Evolutionary conservation across 2,329 filamentous ascomycete species (phyloP), one percentile per base, ranked within the genome.

Genomic region (Podosphaera fusca): DNA sequence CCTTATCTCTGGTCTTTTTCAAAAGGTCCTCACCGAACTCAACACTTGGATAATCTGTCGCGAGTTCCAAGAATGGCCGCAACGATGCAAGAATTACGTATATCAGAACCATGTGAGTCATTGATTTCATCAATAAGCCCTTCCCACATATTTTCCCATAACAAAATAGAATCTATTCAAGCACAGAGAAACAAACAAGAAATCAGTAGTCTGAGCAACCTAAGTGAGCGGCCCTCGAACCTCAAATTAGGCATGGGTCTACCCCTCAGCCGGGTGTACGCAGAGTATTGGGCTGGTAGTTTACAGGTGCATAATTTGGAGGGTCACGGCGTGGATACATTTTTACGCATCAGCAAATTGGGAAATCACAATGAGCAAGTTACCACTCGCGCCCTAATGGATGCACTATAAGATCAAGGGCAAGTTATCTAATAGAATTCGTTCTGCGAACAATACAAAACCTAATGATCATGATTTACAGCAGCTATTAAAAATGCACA

Each of bases 301-400:
- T 72, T 98, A 7, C 85, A 95, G 65, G 70, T 96, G 58, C 90
- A 96, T 68, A 95, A 85, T 65, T 72, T 98, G 6, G 90, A 95
- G 67, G 94, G 92, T 0, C 96, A 95, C 67, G 92, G 92, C 12
- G 87, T 94, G 5, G 92, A 98, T 71, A 89, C 86, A 0, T 98
- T 98, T 66, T 71, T 98, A 61, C 89, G 96, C 67, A 95, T 98
- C 59, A 94, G 87, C 4, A 94, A 94, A 68, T 74, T 98, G 58
- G 92, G 92, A 29, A 98, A 98, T 69, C 95, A 95, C 75, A 95
- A 96, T 66, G 92, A 98, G 73, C 87, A 94, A 69, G 74, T 98
- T 60, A 87, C 78, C 2, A 87, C 80, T 34, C 74, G 85, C 64
- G 85, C 85, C 33, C 80, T 77, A 61, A 87, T 89, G 75, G 85